Base-by-base conservation (phyloP, 208 protist genomes). In the Leptomonas pyrrhocoris region DNA sequence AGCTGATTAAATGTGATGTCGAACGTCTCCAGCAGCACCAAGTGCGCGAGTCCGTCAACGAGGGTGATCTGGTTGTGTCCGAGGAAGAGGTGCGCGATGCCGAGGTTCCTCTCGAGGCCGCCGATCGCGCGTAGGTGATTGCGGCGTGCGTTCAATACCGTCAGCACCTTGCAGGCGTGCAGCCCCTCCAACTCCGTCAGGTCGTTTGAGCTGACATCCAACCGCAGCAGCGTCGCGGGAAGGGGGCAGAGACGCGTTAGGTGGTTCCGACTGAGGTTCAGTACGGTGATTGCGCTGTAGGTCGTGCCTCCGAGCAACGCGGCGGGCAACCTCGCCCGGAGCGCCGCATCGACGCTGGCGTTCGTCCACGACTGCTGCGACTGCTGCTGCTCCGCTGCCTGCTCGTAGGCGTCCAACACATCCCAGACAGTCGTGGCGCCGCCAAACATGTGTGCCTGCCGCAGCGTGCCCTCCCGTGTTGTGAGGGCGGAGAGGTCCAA, bases 21-120 rank as follows among this genome's bases (percentile, higher is more conserved):
- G 42, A 96, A 83, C n/a, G 91, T 96, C 62, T 96, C 85, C 7
- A 96, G 80, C n/a, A 94, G 58, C 34, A 93, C 54, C 36, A 94
- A 73, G 66, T 93, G 91, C 8, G 87, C 85, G 36, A 96, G 76
- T 9, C 87, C 87, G 31, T 90, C 83, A 0, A 94, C 77, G 2
- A 81, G 36, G 6, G 54, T 42, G 45, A 96, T 84, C n/a, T 60
- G 30, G 72, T 96, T 96, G 66, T 85, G 83, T 2, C 88, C 89
- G 12, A 96, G 81, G 57, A 96, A 96, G 40, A 96, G 68, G 58
- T 94, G 91, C 13, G 84, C 84, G 42, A 89, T 38, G 45, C 81
- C 76, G 34, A 67, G 64, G 48, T 89, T 92, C 6, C 53, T 51
- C 54, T 92, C 86, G 0, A 93, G 74, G 8, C 83, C 87, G 21